These are phyloP conservation scores for Entophlyctis luteolus DNA, from an alignment of 192 early-diverging fungal species.

Conservation along the genomic window DNA sequence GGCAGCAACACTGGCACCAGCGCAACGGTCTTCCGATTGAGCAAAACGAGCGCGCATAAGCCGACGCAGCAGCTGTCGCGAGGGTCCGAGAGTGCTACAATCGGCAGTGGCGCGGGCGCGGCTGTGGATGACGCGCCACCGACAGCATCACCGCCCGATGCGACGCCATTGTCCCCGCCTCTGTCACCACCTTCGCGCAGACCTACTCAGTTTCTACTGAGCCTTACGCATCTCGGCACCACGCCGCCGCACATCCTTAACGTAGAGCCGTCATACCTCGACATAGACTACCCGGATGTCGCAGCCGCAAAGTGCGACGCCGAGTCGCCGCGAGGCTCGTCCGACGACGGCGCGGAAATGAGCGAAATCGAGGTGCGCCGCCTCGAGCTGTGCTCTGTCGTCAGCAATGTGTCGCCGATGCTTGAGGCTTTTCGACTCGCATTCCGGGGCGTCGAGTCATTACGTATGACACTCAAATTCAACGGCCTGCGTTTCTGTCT, in stretches of 20 bases:
- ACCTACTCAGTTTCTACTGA: neutral
- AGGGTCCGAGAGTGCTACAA: neutral
- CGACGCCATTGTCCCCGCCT: too few species aligned
- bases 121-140: neutral
- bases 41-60: too few species aligned
- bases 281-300: conserved; percentile 3
- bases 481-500: conserved; percentile 36
- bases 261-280: conserved; percentile 1
- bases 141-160: too few species aligned
- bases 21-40: neutral
- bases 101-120: neutral
- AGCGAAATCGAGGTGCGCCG: neutral
- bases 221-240: neutral
- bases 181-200: too few species aligned
- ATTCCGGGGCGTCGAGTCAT: neutral
- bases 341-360: neutral
- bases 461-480: conserved; percentile 38
- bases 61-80: too few species aligned
- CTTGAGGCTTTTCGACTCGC: conserved; percentile 4
- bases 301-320: neutral
- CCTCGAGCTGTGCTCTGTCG: neutral
- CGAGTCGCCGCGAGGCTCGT: neutral
- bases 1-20: neutral
- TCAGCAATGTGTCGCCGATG: conserved; percentile 6
- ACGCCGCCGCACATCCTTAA: neutral